Evolutionary conservation across 768 basidiomycete species (phyloP).

Genomic region (Cyclocybe aegerita): DNA sequence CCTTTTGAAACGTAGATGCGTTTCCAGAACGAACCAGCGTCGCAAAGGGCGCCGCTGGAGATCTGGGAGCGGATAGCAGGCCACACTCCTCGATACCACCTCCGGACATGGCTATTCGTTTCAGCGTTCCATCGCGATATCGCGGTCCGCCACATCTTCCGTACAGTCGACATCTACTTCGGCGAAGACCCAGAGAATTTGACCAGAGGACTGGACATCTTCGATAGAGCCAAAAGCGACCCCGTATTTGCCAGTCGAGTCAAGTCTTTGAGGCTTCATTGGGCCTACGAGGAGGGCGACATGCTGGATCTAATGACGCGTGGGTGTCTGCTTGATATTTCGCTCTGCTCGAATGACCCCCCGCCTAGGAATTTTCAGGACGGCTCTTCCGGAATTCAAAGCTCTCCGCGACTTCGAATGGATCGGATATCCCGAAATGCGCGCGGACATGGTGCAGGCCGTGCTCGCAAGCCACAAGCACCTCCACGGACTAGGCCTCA

Average conservation of each 20-base stretch:
- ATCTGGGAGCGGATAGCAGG: slow-evolving; percentile 68
- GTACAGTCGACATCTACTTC: slow-evolving; percentile 66
- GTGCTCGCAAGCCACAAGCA: slow-evolving; percentile 53
- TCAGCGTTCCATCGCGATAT: slow-evolving; percentile 66
- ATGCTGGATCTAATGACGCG: slow-evolving; percentile 62
- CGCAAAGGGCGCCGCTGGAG: slow-evolving; percentile 61
- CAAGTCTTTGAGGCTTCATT: slow-evolving; percentile 61
- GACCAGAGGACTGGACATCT: slow-evolving; percentile 63
- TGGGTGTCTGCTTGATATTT: slow-evolving; percentile 23
- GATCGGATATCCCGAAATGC: slow-evolving; percentile 76
- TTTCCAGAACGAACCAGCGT: slow-evolving; percentile 54
- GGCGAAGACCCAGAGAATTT: slow-evolving; percentile 62
- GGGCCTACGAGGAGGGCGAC: slow-evolving; percentile 70
- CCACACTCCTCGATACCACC: slow-evolving; percentile 61
- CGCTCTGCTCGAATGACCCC: not conserved
- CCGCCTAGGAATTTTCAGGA: slow-evolving; percentile 54
- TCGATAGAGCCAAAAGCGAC: slow-evolving; percentile 65
- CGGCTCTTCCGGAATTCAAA: slow-evolving; percentile 62
- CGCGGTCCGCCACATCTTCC: slow-evolving; percentile 64
- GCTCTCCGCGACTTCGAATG: slow-evolving; percentile 66
- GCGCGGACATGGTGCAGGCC: slow-evolving; percentile 63
- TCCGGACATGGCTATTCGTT: slow-evolving; percentile 68
- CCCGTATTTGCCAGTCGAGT: slow-evolving; percentile 58
- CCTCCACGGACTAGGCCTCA: slow-evolving; percentile 56
- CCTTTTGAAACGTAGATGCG: slow-evolving; percentile 39